Evolutionary conservation across 2,329 filamentous ascomycete species (phyloP).

Genomic region (Aurifilum marmelostoma): DNA sequence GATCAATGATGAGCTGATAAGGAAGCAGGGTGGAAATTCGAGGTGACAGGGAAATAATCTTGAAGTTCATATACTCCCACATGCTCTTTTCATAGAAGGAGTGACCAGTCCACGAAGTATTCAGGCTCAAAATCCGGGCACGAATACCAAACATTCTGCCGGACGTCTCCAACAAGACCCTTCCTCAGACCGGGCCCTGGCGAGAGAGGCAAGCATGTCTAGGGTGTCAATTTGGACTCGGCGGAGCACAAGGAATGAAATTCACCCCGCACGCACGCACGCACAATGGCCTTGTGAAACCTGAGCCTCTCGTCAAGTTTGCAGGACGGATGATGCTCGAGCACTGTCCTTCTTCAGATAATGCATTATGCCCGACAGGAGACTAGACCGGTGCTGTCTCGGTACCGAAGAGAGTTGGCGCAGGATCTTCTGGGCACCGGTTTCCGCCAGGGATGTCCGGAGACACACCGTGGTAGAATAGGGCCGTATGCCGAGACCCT

Average conservation of each 20-base stretch:
- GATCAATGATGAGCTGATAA: not conserved
- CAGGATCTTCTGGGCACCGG: slow-evolving; percentile 17
- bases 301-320: not conserved
- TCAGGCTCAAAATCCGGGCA: not conserved
- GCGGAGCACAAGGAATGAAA: not conserved
- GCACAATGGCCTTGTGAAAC: not conserved
- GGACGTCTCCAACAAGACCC: not conserved
- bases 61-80: slow-evolving; percentile 1
- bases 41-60: slow-evolving; percentile 15
- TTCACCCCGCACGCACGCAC: not conserved
- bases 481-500: not conserved
- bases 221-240: not conserved
- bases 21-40: not conserved
- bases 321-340: not conserved
- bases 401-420: not conserved
- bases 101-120: not conserved
- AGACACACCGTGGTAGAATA: slow-evolving; percentile 6
- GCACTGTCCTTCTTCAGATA: not conserved
- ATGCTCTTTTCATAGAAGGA: not conserved
- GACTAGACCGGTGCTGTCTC: not conserved
- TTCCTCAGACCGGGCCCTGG: not conserved
- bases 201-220: not conserved
- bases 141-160: not conserved
- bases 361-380: not conserved
- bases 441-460: slow-evolving; percentile 29